A percentile compares a stretch with the other conserved stretches of the same genome.
Conservation (phyloP, 2,329 filamentous ascomycete genomes). For the Scedosporium dehoogii region DNA sequence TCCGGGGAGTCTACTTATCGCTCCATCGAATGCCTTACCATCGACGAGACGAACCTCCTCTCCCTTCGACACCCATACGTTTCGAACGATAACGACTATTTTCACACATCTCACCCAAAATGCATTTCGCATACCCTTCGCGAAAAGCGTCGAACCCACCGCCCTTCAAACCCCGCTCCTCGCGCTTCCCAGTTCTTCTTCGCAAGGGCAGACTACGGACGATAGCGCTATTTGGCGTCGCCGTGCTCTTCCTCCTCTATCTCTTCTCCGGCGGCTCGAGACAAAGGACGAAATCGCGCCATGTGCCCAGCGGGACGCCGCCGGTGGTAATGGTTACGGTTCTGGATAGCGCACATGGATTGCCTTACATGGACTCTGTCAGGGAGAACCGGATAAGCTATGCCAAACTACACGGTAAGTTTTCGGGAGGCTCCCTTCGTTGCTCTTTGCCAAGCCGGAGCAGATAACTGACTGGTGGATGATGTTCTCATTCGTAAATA, state of each 20-base stretch:
- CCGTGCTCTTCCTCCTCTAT: conserved; percentile 49
- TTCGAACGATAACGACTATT: no score
- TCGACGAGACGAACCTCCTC: not conserved
- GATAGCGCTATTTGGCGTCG: conserved; percentile 42
- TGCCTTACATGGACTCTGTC: conserved; percentile 60
- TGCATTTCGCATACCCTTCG: conserved; percentile 87
- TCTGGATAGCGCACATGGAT: conserved; percentile 47
- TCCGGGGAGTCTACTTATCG: not conserved
- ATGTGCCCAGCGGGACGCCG: conserved; percentile 42
- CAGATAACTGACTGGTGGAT: not conserved
- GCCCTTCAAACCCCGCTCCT: conserved; percentile 55
- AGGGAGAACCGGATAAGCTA: conserved; percentile 78
- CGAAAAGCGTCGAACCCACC: conserved; percentile 72
- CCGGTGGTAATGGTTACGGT: conserved; percentile 76
- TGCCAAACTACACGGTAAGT: conserved; percentile 72
- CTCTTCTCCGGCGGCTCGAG: conserved; percentile 33
- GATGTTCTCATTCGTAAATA: conserved; percentile 22
- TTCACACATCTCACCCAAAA: conserved; percentile 27
- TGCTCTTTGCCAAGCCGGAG: not conserved
- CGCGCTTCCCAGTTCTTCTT: conserved; percentile 36
- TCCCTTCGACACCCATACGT: not conserved
- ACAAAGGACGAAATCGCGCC: conserved; percentile 13
- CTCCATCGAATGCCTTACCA: not conserved
- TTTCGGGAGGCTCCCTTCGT: not conserved
- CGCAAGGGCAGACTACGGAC: conserved; percentile 55